A percentile compares a stretch with the other conserved stretches of the same genome.
These are phyloP conservation scores for Cordia subcordata DNA, from an alignment of 257 asterid genomes.

Conservation along the genomic window DNA sequence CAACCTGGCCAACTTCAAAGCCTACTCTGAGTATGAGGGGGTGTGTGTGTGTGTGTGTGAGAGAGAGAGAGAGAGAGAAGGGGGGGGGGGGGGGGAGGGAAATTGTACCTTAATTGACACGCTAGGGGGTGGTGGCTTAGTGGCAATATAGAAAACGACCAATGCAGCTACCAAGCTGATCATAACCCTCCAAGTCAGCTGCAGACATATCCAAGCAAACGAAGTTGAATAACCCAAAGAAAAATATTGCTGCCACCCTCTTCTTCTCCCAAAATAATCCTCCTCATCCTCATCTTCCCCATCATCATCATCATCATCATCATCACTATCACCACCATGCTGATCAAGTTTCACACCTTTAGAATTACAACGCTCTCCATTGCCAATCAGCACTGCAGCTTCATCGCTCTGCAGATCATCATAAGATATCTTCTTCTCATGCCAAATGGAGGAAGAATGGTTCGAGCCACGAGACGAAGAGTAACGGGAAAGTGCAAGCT, in stretches of 20 bases:
- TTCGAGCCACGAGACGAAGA: conserved; percentile 63
- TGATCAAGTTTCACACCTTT: not conserved
- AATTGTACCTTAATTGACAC: conserved; percentile 47
- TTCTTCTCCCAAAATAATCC: not conserved
- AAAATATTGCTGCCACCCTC: conserved; percentile 36
- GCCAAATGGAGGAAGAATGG: conserved; percentile 27
- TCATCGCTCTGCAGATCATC: conserved; percentile 18
- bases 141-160: conserved; percentile 54
- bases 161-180: conserved; percentile 51
- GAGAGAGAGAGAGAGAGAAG: not conserved
- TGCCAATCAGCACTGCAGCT: not conserved
- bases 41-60: too few species aligned
- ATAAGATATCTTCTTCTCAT: conserved; percentile 22
- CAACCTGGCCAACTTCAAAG: too few species aligned
- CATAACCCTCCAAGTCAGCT: conserved; percentile 65
- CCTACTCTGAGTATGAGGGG: too few species aligned
- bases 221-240: conserved; percentile 49
- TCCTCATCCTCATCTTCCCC: conserved; percentile 8
- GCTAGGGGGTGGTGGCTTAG: conserved; percentile 64
- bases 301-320: conserved; percentile 5
- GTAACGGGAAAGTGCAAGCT: conserved; percentile 45
- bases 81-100: not conserved
- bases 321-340: conserved; percentile 1
- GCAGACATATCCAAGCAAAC: conserved; percentile 50
- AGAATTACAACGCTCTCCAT: not conserved